These are phyloP conservation scores for Pseudogymnoascus sp. DNA, from an alignment of 2,329 filamentous ascomycete species.

Conservation along the genomic window DNA sequence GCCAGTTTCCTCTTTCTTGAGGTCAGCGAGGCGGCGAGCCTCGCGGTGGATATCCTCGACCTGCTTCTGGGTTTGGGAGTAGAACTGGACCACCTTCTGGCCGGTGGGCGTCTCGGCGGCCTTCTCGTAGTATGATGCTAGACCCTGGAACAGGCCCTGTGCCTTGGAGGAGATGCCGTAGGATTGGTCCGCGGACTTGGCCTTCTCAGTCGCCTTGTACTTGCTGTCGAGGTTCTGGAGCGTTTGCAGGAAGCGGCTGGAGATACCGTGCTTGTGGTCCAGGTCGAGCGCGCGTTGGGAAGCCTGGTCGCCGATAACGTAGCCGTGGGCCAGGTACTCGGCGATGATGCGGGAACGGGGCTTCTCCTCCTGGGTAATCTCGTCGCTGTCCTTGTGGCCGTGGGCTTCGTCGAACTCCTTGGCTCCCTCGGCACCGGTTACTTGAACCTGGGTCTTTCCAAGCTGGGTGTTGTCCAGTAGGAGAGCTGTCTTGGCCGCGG, in stretches of 20 bases:
- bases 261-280: conserved; percentile 84
- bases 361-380: conserved; percentile 93
- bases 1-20: conserved; percentile 65
- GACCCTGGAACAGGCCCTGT: conserved; percentile 50
- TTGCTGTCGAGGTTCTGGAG: conserved; percentile 73
- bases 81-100: conserved; percentile 81
- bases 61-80: conserved; percentile 75
- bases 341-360: conserved; percentile 87
- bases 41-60: conserved; percentile 90
- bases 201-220: conserved; percentile 81
- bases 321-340: conserved; percentile 94
- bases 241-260: conserved; percentile 66
- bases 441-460: conserved; percentile 72
- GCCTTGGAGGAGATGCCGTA: conserved; percentile 76
- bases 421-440: conserved; percentile 58
- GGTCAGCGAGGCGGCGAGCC: conserved; percentile 75
- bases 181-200: conserved; percentile 72
- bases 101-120: conserved; percentile 80
- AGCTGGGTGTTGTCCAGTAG: conserved; percentile 96
- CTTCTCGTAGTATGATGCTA: conserved; percentile 92
- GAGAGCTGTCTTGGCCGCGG: conserved; percentile 91
- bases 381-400: conserved; percentile 51
- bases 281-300: conserved; percentile 79
- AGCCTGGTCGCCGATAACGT: conserved; percentile 63
- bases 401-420: conserved; percentile 51